Evolutionary conservation across 805 yeast genomes (phyloP).

Genomic region (Saccharomycopsis guyanensis): DNA sequence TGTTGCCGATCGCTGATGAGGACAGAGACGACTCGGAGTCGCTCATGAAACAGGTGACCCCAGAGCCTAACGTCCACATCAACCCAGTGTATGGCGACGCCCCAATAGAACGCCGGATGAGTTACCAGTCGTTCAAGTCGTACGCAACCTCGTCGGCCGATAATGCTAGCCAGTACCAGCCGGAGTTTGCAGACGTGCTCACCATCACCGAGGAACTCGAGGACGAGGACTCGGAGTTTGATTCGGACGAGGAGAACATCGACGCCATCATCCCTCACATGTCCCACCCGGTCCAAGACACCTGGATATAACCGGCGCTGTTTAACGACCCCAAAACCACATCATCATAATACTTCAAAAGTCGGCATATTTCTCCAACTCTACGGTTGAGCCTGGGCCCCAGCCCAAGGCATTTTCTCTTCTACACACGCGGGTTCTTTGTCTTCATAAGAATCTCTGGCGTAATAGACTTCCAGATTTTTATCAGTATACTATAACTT

Average conservation of each 20-base stretch:
- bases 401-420: not conserved
- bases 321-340: not conserved
- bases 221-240: slow-evolving; percentile 1
- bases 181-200: not conserved
- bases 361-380: not conserved
- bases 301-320: not conserved
- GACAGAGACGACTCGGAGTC: not conserved
- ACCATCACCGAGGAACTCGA: slow-evolving; percentile 7
- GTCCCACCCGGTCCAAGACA: not conserved
- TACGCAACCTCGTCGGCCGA: slow-evolving; percentile 13
- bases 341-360: no score
- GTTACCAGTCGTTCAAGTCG: slow-evolving; percentile 18
- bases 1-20: slow-evolving; percentile 18
- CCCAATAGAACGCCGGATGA: slow-evolving; percentile 16
- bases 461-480: not conserved
- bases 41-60: slow-evolving; percentile 4
- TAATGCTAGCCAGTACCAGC: not conserved
- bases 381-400: no score
- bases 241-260: slow-evolving; percentile 3
- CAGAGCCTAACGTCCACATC: slow-evolving; percentile 11
- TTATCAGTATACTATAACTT: not conserved
- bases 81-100: slow-evolving; percentile 18
- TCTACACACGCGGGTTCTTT: not conserved
- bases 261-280: slow-evolving; percentile 14
- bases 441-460: no score